These are phyloP conservation scores for Phyllostachys edulis DNA, from an alignment of 176 grass and related monocot species.

Conservation along the genomic window DNA sequence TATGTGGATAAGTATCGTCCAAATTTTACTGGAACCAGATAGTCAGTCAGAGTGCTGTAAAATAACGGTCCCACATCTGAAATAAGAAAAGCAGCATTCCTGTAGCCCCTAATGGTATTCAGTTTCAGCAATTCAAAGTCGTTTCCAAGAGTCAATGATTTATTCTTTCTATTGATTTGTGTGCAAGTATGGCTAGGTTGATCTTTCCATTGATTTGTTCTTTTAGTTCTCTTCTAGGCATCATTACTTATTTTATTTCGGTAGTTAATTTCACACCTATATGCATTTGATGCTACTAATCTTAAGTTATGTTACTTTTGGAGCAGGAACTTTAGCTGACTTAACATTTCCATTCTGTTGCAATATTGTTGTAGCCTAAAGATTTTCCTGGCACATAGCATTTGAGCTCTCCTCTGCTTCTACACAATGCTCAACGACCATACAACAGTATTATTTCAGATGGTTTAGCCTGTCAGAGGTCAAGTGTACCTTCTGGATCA, in stretches of 20 bases:
- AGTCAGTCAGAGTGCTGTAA: neutral
- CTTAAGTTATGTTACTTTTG: neutral
- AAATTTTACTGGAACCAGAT: neutral
- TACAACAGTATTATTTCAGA: constrained; percentile 6
- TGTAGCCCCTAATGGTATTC: neutral
- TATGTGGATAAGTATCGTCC: neutral
- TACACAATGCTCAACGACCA: neutral
- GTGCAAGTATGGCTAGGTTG: neutral
- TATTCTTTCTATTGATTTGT: neutral
- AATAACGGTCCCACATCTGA: neutral
- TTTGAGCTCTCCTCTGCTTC: constrained; percentile 12
- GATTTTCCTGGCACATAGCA: constrained; percentile 13
- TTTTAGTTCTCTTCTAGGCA: neutral
- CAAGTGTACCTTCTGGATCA: constrained; percentile 18
- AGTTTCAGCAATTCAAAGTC: neutral
- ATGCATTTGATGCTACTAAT: neutral
- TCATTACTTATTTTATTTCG: neutral
- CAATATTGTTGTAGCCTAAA: constrained; percentile 25
- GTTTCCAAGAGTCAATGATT: neutral
- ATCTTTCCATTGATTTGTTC: neutral
- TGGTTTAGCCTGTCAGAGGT: constrained; percentile 6
- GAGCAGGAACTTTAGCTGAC: neutral
- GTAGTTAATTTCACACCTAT: neutral
- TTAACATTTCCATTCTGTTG: neutral
- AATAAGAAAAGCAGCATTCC: neutral